Evolutionary conservation across 2,329 filamentous ascomycete genomes (phyloP), one percentile per base, ranked within the genome.

Genomic region (Stagonosporopsis tanaceti): DNA sequence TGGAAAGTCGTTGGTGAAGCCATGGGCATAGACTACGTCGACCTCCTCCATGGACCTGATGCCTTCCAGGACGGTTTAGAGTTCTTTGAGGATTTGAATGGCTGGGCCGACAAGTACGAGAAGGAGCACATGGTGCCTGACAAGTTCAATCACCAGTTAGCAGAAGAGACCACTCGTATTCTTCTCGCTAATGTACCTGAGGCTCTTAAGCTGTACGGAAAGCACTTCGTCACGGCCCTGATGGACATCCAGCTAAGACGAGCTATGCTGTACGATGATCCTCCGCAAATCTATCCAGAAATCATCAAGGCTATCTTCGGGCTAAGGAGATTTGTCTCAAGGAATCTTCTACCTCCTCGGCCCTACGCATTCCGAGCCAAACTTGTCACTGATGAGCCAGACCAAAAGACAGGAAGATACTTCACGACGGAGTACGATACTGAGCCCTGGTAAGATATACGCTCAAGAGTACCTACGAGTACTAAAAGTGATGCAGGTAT

Each of bases 1-100:
- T 93, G 89, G 89, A 90, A 90, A 73, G 81, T 81, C 50, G 76
- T 91, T 15, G 90, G 89, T 14, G 87, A 92, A 64, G 84, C 85
- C 50, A 89, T 93, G 85, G 82, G 81, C 0, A 89, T 93, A 53
- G 75, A 77, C 3, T 85, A 79, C 45, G 74, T 76, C 2, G 68
- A 60, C 1, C 74, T 87, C n/a, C 47, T 50, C 9, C 79, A 79
- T 0, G 81, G 78, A 5, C 62, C 64, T 0, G 32, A 38, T 32
- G 66, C 63, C 0, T 85, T 81, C 63, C 68, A 71, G 4, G 81
- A 85, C 62, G 82, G 84, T 1, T 65, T 85, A 20, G 77, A 84
- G 4, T 87, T 82, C 78, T 71, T 82, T 3, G 78, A 84, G 2
- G 82, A 85, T 47, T 63, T 87, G 1, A 69, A 71, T 17, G 68